Evolutionary conservation across 345 rosid genomes (phyloP).

Genomic region (Salix suchowensis): DNA sequence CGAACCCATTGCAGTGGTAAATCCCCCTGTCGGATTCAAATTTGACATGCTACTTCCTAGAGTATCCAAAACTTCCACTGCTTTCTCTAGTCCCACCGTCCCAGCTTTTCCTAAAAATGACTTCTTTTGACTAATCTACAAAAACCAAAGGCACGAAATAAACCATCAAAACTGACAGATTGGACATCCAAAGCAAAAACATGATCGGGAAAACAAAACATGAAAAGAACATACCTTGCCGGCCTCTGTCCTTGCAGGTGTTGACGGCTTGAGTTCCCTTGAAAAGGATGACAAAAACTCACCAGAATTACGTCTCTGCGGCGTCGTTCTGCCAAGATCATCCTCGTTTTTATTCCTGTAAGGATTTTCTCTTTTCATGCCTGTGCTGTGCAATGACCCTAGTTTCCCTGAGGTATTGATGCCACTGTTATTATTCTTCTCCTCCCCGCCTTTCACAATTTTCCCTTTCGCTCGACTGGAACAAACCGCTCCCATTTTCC

Average conservation of each 20-base stretch:
- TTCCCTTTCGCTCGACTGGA: slow-evolving; percentile 31
- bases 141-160: background rate
- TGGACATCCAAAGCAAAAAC: background rate
- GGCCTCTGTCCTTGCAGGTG: slow-evolving; percentile 26
- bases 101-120: slow-evolving; percentile 66
- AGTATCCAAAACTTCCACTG: slow-evolving; percentile 67
- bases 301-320: slow-evolving; percentile 32
- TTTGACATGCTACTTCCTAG: slow-evolving; percentile 74
- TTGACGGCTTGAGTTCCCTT: slow-evolving; percentile 40
- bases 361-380: slow-evolving; percentile 25
- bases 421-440: slow-evolving; percentile 9
- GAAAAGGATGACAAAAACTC: slow-evolving; percentile 31
- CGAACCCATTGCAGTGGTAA: slow-evolving; percentile 45
- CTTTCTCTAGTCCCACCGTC: slow-evolving; percentile 55
- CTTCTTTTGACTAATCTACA: slow-evolving; percentile 43
- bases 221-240: slow-evolving; percentile 37
- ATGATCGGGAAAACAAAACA: background rate
- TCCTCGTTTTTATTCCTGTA: slow-evolving; percentile 3
- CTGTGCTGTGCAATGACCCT: slow-evolving; percentile 33
- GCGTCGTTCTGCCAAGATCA: slow-evolving; percentile 11
- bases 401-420: slow-evolving; percentile 35
- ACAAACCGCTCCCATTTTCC: slow-evolving; percentile 66
- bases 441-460: slow-evolving; percentile 21
- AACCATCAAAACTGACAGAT: background rate
- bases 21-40: slow-evolving; percentile 53